Percentiles rank a stretch among this genome's conserved stretches.
Evolutionary conservation across 108 stramenopile genomes (phyloP).

Genomic region (Nitzschia sp.): DNA sequence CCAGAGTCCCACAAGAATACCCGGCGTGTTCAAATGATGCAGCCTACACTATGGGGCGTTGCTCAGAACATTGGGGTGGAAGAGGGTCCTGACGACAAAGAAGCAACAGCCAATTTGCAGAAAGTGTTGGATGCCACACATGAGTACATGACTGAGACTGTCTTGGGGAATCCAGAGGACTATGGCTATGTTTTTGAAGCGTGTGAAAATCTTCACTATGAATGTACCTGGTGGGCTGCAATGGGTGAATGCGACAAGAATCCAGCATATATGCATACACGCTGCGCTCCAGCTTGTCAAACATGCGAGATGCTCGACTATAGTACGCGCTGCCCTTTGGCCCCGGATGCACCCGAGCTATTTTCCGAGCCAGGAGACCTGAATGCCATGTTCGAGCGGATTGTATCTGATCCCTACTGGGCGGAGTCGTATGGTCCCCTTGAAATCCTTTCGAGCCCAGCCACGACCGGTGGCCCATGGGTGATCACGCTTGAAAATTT

Average conservation of each 20-base stretch:
- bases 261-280: conserved; percentile 41
- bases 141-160: neutral
- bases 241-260: conserved; percentile 69
- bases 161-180: neutral
- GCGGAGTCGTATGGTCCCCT: conserved; percentile 37
- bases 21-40: neutral
- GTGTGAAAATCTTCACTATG: conserved; percentile 40
- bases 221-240: conserved; percentile 68
- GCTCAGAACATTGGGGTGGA: neutral
- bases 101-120: conserved; percentile 35
- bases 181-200: neutral
- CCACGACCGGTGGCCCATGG: conserved; percentile 52
- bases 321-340: neutral
- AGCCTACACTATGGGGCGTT: neutral
- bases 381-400: conserved; percentile 60
- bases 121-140: neutral
- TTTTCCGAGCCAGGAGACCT: conserved; percentile 58
- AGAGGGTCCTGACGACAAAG: neutral
- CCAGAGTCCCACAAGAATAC: neutral
- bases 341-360: neutral
- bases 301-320: conserved; percentile 30
- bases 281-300: conserved; percentile 74
- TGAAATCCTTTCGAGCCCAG: conserved; percentile 43
- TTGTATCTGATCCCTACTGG: conserved; percentile 38
- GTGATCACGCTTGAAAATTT: conserved; percentile 79